Evolutionary conservation across 208 protist species (phyloP).

Genomic region (Crithidia sp.): DNA sequence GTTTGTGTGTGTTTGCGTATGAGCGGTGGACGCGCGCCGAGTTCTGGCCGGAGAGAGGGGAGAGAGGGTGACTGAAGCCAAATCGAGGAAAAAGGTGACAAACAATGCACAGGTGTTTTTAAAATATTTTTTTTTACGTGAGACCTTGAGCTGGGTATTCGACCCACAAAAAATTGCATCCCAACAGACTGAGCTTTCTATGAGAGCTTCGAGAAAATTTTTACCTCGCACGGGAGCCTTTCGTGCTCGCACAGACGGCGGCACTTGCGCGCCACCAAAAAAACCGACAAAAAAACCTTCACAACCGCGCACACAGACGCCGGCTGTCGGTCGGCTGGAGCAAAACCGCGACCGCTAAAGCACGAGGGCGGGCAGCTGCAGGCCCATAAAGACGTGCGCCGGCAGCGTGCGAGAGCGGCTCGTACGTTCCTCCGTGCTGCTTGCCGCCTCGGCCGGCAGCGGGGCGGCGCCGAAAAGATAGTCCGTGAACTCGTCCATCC

Average conservation of each 20-base stretch:
- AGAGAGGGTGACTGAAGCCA: too few relatives aligned
- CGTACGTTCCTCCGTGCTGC: not conserved
- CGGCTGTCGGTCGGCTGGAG: too few relatives aligned
- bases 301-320: not conserved
- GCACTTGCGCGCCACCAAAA: not conserved
- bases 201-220: conserved; percentile 8
- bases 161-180: too few relatives aligned
- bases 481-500: conserved; percentile 70
- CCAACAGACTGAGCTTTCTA: conserved; percentile 38
- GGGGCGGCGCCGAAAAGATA: conserved; percentile 48
- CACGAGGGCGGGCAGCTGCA: conserved; percentile 22
- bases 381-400: conserved; percentile 35
- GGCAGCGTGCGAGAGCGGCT: conserved; percentile 17
- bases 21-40: too few relatives aligned
- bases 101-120: too few relatives aligned
- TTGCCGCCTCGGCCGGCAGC: not conserved
- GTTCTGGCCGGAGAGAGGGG: too few relatives aligned
- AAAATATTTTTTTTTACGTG: too few relatives aligned
- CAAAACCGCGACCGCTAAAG: not conserved
- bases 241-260: too few relatives aligned
- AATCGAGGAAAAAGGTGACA: conserved; percentile 11
- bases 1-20: not conserved
- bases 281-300: not conserved
- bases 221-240: too few relatives aligned
- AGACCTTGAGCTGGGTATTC: conserved; percentile 46